phyloP scores from a whole-genome alignment of 441 rosid species.

The Breynia disticha region DNA sequence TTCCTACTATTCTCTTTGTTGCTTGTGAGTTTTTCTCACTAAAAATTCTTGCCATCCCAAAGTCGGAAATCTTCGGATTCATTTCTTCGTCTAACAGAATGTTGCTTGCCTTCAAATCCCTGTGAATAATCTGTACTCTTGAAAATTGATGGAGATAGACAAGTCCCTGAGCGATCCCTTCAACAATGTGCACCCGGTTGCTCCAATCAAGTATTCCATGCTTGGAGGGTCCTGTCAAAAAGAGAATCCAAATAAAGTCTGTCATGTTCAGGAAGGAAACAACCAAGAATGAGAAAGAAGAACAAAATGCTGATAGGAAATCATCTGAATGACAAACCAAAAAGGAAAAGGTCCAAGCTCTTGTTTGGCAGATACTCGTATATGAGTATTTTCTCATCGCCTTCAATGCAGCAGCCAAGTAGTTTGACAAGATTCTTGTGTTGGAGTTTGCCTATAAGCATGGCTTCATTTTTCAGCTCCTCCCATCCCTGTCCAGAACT shows the following conservation, averaged over 20 bases:
- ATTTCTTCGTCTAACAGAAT: slow-evolving; percentile 14
- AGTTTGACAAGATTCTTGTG: slow-evolving; percentile 29
- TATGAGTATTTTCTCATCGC: slow-evolving; percentile 22
- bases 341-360: slow-evolving; percentile 24
- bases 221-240: slow-evolving; percentile 9
- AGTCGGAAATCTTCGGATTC: slow-evolving; percentile 25
- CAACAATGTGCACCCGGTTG: slow-evolving; percentile 14
- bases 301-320: too few relatives aligned
- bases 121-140: slow-evolving; percentile 15
- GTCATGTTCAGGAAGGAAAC: too few relatives aligned
- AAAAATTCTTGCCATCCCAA: slow-evolving; percentile 26
- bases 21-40: slow-evolving; percentile 10
- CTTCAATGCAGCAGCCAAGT: slow-evolving; percentile 24
- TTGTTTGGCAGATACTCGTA: slow-evolving; percentile 25
- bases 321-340: slow-evolving; percentile 11
- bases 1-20: slow-evolving; percentile 18
- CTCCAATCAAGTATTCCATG: slow-evolving; percentile 17
- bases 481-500: slow-evolving; percentile 23
- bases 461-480: slow-evolving; percentile 20
- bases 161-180: slow-evolving; percentile 21
- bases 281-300: too few relatives aligned
- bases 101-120: slow-evolving; percentile 25
- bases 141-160: slow-evolving; percentile 30
- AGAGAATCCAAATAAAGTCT: background rate
- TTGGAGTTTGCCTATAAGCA: slow-evolving; percentile 27